Base-by-base conservation (phyloP, 805 yeast species). In the Kodamaea fukazawae region DNA sequence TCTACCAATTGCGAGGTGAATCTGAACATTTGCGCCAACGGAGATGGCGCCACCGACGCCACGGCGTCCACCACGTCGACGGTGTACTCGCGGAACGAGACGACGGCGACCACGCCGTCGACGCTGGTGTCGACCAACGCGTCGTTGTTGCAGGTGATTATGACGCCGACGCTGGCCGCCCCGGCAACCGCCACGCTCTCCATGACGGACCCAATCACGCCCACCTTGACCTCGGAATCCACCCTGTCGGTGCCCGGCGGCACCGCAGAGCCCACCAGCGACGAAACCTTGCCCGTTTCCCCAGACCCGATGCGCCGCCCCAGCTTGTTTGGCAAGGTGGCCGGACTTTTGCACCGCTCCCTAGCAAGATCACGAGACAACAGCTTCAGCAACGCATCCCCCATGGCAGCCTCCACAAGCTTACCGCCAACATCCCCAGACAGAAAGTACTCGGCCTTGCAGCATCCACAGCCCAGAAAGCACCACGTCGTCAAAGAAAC, bases 401-500 rank as follows among this genome's bases (percentile, higher is more conserved):
- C 7, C 23, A 6, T 8, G 5, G 23, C 7, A 5, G 23, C 8
- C 23, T 5, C 23, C 8, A 8, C 7, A 20, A 8, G 7, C 23
- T 5, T 20, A 6, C 5, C 23, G 5, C 23, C 23, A 5, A 20
- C 23, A 5, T 20, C 23, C 23, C 23, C 23, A 5, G 23, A 20
- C 8, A 20, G 23, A 20, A 20, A 20, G 23, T 20, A 20, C 23
- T 5, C 23, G 5, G 23, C 23, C 5, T 20, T 20, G 14, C 18
- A 15, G 17, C 41, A 11, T 34, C 38, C 12, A 33, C 15, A 17
- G 23, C 23, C 23, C 22, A 13, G 33, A 15, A 30, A 8, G 7
- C 32, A 34, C 17, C 42, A 20, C 42, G 51, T 56, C 2, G 96
- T 90, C 5, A 88, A 85, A 55, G 97, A 91, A 58, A 90, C 96